Conservation (phyloP, 2,329 filamentous ascomycete species). For the Penicillium sp. region DNA sequence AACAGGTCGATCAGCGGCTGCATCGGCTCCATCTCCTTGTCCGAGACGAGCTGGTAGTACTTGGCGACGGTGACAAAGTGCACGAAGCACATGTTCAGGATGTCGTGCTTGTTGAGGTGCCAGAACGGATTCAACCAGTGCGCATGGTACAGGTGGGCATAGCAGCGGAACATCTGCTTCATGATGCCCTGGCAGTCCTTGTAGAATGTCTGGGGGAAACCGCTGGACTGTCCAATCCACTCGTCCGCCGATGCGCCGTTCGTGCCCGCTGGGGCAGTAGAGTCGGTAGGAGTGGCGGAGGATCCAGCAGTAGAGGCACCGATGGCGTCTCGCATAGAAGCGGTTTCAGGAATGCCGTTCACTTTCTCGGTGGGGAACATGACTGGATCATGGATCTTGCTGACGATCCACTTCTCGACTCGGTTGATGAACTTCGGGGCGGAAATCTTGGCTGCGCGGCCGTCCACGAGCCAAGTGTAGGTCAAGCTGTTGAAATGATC, state of each 20-base stretch:
- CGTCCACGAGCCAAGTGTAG: constrained; percentile 93
- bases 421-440: constrained; percentile 92
- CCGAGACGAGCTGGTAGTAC: constrained; percentile 79
- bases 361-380: constrained; percentile 89
- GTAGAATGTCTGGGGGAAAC: constrained; percentile 88
- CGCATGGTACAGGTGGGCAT: constrained; percentile 96
- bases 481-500: constrained; percentile 65
- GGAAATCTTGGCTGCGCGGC: constrained; percentile 86
- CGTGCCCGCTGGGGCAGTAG: constrained; percentile 55
- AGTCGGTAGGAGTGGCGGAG: constrained; percentile 26
- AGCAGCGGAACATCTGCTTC: constrained; percentile 98
- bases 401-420: constrained; percentile 95
- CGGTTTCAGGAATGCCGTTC: constrained; percentile 59
- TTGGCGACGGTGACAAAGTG: constrained; percentile 82
- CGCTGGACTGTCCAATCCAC: constrained; percentile 89
- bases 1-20: constrained; percentile 90
- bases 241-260: constrained; percentile 51
- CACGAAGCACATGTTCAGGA: constrained; percentile 84
- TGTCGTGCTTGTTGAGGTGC: constrained; percentile 70
- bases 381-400: constrained; percentile 86
- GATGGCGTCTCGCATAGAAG: constrained; percentile 55
- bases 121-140: constrained; percentile 87
- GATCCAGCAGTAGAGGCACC: constrained; percentile 41
- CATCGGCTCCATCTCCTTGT: constrained; percentile 93
- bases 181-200: constrained; percentile 91